Evolutionary conservation across 768 basidiomycete genomes (phyloP), one percentile per base, ranked within the genome.

Genomic region (Pulveroboletus sp.): DNA sequence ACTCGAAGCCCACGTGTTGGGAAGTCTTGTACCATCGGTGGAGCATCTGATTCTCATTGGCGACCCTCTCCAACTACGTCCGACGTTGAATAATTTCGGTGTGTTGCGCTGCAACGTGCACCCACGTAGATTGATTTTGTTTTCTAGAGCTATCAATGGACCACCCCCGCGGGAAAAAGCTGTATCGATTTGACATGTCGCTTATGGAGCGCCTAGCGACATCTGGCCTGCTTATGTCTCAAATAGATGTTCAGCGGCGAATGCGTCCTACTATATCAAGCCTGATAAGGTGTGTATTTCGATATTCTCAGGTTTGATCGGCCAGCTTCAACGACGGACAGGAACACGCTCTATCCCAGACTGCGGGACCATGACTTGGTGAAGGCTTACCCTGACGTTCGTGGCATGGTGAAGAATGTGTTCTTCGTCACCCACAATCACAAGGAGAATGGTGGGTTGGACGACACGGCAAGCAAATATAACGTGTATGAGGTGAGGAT

Each of bases 41-140:
- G 76, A 89, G 50, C 87, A 90, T 35, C 69, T 90, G 18, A 87
- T 91, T 50, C 71, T 83, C 38, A 89, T 90, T n/a, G 89, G 89
- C 0, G 89, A 91, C 54, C 89, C 88, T 6, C 71, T 78, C 2
- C 89, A 90, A 65, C 73, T 91, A 2, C 78, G 89, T 1, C 87
- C 84, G 0, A 86, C 75, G 0, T 52, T 89, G 39, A 79, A 80
- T 31, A 85, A 79, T 15, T 89, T 73, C 52, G 53, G 86, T 86
- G 49, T 26, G 78, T 63, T 10, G 15, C 11, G 2, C 15, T 9
- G 8, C 40, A 10, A 10, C 13, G 7, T 14, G 15, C 11, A 31
- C 6, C 1, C 15, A 8, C n/a, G 0, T 30, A 13, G 18, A 8
- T 36, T 56, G 14, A 57, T 42, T 10, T 18, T 27, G n/a, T 24